These are phyloP conservation scores for Aspergillus asperescens DNA, from an alignment of 495 filamentous ascomycete species.

Conservation along the genomic window DNA sequence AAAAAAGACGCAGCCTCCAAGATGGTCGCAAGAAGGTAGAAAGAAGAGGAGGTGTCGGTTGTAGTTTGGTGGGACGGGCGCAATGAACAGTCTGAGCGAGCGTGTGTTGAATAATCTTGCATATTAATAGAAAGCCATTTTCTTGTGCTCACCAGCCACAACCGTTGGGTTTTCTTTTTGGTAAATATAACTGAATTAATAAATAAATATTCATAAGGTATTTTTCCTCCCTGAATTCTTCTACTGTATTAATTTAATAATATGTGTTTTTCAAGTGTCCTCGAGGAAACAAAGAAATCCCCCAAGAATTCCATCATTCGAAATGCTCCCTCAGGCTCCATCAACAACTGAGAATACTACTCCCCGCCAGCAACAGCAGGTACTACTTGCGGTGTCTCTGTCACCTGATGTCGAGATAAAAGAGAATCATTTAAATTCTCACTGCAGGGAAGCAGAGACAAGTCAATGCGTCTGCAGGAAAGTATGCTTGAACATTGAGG, in stretches of 20 bases:
- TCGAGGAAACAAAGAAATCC: neutral
- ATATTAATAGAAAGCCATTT: constrained; percentile 12
- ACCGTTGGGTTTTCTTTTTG: constrained; percentile 7
- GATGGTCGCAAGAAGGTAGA: constrained; percentile 7
- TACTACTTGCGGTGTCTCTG: neutral
- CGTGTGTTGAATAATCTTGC: constrained; percentile 16
- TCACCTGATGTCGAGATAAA: neutral
- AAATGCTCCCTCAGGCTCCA: neutral
- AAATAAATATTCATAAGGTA: neutral
- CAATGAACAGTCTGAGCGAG: constrained; percentile 7
- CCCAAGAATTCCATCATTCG: neutral
- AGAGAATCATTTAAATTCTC: neutral
- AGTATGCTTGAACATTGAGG: constrained; percentile 12
- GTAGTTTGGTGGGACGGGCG: constrained; percentile 17
- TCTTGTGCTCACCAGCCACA: constrained; percentile 17
- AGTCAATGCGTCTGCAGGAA: constrained; percentile 19
- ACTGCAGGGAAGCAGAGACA: constrained; percentile 8
- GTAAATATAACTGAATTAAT: neutral
- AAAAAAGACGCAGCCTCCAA: constrained; percentile 5
- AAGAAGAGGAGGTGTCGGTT: constrained; percentile 9
- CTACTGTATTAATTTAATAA: neutral
- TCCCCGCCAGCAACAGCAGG: neutral
- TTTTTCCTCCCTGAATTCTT: neutral
- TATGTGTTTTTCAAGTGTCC: neutral
- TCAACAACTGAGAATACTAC: too few species aligned